phyloP scores from a whole-genome alignment of 2,329 filamentous ascomycete species.

The Leptosphaerulina australis region DNA sequence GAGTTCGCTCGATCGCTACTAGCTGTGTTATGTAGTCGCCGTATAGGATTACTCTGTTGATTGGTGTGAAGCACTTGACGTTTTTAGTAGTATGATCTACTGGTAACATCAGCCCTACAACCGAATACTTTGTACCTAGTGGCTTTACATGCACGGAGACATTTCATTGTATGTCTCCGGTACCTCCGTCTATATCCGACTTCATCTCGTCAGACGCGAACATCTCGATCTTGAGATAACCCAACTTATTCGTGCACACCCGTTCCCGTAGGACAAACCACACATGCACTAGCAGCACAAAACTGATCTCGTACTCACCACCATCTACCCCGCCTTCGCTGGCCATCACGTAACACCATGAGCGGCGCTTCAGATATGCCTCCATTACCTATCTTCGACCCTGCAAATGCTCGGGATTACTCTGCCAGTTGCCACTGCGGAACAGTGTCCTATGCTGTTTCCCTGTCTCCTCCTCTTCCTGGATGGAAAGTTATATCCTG shows the following conservation, averaged over 20 bases:
- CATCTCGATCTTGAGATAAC: neutral
- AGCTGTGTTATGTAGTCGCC: too few relatives aligned
- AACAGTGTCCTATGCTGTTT: conserved; percentile 56
- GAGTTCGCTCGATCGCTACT: too few relatives aligned
- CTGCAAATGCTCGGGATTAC: conserved; percentile 48
- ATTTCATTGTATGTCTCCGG: conserved; percentile 7
- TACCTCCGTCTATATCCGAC: neutral
- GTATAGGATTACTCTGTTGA: too few relatives aligned
- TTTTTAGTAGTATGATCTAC: neutral
- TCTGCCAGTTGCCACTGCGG: conserved; percentile 61
- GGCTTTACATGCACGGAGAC: conserved; percentile 3
- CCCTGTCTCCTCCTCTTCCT: conserved; percentile 57
- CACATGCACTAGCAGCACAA: neutral
- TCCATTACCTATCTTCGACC: conserved; percentile 24
- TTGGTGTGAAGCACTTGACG: too few relatives aligned
- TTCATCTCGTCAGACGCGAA: neutral
- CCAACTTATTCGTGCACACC: neutral
- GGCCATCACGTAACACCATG: conserved; percentile 21
- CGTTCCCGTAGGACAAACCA: neutral
- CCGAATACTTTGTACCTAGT: neutral
- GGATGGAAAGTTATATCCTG: conserved; percentile 56
- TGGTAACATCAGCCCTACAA: neutral
- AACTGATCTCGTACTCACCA: neutral
- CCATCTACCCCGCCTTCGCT: neutral
- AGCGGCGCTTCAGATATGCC: conserved; percentile 10